Conservation (phyloP, 352 stramenopile genomes). For the Phytophthora lateralis region DNA sequence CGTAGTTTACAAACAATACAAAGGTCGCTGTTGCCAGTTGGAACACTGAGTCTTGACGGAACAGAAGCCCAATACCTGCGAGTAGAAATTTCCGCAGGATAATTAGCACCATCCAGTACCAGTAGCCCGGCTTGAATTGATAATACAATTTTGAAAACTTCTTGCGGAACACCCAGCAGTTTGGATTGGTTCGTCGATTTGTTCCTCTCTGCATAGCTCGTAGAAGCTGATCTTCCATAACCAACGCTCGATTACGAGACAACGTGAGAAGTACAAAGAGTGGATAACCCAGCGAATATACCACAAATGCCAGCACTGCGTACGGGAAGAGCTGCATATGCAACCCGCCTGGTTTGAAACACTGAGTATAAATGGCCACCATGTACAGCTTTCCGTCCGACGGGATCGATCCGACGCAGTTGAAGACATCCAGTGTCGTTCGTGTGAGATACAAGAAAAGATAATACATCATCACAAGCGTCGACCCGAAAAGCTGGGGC, state of each 20-base stretch:
- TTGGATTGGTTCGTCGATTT: slow-evolving; percentile 66
- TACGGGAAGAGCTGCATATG: slow-evolving; percentile 72
- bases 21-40: slow-evolving; percentile 81
- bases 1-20: slow-evolving; percentile 78
- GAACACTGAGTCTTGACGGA: slow-evolving; percentile 74
- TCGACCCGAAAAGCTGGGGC: slow-evolving; percentile 70
- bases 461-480: slow-evolving; percentile 86
- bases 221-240: slow-evolving; percentile 75
- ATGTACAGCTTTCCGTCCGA: slow-evolving; percentile 76
- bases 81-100: slow-evolving; percentile 80
- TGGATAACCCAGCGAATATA: slow-evolving; percentile 81
- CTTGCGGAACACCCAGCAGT: slow-evolving; percentile 76
- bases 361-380: slow-evolving; percentile 68
- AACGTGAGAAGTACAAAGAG: slow-evolving; percentile 71
- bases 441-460: slow-evolving; percentile 79
- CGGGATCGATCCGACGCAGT: slow-evolving; percentile 70
- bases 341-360: slow-evolving; percentile 61
- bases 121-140: slow-evolving; percentile 85
- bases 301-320: slow-evolving; percentile 60
- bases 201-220: slow-evolving; percentile 60
- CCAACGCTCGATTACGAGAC: slow-evolving; percentile 52
- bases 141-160: slow-evolving; percentile 87
- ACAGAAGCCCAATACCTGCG: slow-evolving; percentile 67
- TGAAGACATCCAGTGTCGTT: slow-evolving; percentile 80
- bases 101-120: slow-evolving; percentile 85